Evolutionary conservation across 768 basidiomycete genomes (phyloP).

Genomic region (Mycena rosella): DNA sequence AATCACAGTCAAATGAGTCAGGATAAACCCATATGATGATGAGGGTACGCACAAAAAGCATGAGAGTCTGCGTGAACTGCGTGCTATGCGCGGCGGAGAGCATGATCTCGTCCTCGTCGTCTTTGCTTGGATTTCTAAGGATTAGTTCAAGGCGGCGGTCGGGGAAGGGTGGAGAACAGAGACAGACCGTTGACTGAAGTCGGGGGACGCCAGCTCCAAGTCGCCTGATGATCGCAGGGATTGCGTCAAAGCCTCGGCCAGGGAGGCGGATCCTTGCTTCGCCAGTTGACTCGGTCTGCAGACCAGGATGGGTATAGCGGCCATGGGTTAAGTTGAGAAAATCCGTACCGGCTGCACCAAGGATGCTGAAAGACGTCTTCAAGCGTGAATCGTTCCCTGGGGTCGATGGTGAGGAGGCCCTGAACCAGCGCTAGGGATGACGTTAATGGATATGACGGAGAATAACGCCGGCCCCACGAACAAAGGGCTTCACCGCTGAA

Average conservation of each 20-base stretch:
- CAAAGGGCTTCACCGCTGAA: conserved; percentile 71
- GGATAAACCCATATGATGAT: background rate
- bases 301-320: too few species aligned
- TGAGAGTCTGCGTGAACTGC: conserved; percentile 84
- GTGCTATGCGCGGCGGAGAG: conserved; percentile 65
- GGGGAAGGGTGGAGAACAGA: too few species aligned
- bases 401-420: conserved; percentile 79
- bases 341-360: conserved; percentile 78
- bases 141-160: too few species aligned
- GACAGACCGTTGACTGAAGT: conserved; percentile 51
- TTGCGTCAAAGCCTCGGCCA: conserved; percentile 81
- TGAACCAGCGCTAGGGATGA: conserved; percentile 74
- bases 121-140: conserved; percentile 5
- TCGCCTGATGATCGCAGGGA: conserved; percentile 79
- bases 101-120: conserved; percentile 76
- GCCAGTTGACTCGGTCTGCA: conserved; percentile 79
- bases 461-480: conserved; percentile 52
- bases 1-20: background rate
- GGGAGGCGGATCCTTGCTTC: conserved; percentile 57
- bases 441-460: background rate
- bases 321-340: too few species aligned
- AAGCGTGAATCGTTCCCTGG: conserved; percentile 75
- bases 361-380: conserved; percentile 63
- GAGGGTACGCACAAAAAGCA: conserved; percentile 79
- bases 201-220: conserved; percentile 76